Conservation (phyloP, 1,284 basidiomycete species). For the Fomitopsis betulina region DNA sequence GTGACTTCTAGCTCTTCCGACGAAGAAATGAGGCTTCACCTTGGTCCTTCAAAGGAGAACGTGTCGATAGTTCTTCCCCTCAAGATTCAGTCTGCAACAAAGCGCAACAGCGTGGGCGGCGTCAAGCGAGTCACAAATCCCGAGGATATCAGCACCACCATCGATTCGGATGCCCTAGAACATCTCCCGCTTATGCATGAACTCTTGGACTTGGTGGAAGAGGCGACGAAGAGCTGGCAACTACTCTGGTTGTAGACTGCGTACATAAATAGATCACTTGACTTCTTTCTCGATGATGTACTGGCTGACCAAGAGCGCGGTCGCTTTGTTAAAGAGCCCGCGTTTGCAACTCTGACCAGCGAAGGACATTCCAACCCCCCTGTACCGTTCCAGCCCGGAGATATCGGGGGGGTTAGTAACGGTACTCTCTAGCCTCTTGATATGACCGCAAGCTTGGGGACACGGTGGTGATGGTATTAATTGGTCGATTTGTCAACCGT, state of each 20-base stretch:
- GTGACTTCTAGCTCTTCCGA: background rate
- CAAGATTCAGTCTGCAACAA: background rate
- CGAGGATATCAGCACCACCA: background rate
- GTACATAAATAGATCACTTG: too few species aligned
- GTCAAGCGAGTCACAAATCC: background rate
- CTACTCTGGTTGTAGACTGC: background rate
- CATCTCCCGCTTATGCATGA: conserved; percentile 3
- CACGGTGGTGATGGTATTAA: too few species aligned
- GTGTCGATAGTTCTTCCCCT: background rate
- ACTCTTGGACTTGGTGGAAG: conserved; percentile 1
- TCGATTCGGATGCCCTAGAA: background rate
- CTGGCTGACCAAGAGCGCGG: too few species aligned
- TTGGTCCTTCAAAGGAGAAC: background rate
- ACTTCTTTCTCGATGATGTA: too few species aligned
- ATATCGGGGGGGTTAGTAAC: too few species aligned
- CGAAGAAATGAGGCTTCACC: background rate
- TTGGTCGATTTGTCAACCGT: too few species aligned
- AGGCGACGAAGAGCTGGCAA: background rate
- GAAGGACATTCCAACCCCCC: too few species aligned
- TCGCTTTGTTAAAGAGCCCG: too few species aligned
- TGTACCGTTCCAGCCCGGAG: too few species aligned
- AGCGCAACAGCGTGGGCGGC: background rate
- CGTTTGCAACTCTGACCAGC: too few species aligned
- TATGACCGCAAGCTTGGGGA: too few species aligned
- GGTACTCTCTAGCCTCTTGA: too few species aligned